A percentile compares a stretch with the other conserved stretches of the same genome.
These are phyloP conservation scores for Calonectria pauciramosa DNA, from an alignment of 2,329 filamentous ascomycete genomes.

Conservation along the genomic window DNA sequence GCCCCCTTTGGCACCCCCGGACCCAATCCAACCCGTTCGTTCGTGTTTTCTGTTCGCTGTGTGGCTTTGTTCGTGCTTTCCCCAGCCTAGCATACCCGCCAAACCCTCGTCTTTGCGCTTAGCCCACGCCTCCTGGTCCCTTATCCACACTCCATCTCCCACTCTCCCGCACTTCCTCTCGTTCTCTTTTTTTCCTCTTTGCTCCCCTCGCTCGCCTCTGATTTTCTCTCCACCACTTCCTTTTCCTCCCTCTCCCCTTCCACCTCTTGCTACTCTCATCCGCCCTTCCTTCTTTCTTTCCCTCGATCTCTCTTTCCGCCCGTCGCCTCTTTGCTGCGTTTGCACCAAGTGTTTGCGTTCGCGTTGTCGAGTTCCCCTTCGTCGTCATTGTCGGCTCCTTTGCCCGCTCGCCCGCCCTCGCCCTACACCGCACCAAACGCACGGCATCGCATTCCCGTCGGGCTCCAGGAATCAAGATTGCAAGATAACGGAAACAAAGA, in stretches of 20 bases:
- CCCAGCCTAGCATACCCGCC: constrained; percentile 43
- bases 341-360: constrained; percentile 31
- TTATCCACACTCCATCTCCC: constrained; percentile 36
- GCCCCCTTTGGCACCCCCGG: constrained; percentile 12
- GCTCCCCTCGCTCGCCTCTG: constrained; percentile 49
- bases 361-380: constrained; percentile 40
- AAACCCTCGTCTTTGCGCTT: constrained; percentile 31
- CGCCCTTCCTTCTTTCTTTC: constrained; percentile 49
- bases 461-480: constrained; percentile 29
- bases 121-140: constrained; percentile 22
- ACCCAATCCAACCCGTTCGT: constrained; percentile 38
- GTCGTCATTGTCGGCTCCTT: constrained; percentile 37
- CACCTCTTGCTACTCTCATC: constrained; percentile 42
- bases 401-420: constrained; percentile 31
- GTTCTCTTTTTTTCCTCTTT: constrained; percentile 46
- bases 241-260: constrained; percentile 48
- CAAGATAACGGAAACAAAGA: constrained; percentile 40
- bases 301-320: constrained; percentile 46
- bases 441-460: constrained; percentile 13
- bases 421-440: constrained; percentile 19
- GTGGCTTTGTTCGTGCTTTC: constrained; percentile 30
- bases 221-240: constrained; percentile 49
- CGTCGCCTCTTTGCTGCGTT: constrained; percentile 46
- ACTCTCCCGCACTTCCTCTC: constrained; percentile 47
- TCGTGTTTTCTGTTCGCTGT: constrained; percentile 23